Base-by-base conservation (phyloP, 257 asterid genomes). In the Plantago major region DNA sequence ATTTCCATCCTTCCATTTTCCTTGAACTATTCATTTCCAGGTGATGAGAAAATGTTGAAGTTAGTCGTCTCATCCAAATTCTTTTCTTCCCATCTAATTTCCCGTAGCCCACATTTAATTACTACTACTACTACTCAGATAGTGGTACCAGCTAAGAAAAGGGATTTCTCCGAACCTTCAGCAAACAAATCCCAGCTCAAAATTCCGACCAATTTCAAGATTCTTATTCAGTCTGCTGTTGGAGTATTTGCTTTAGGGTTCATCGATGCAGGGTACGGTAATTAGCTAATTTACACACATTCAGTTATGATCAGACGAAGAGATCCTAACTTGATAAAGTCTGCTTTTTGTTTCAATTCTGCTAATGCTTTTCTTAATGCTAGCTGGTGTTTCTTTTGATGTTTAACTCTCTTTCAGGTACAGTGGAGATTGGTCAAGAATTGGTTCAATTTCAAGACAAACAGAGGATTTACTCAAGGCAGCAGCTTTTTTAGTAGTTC, bases 201-300 rank as follows among this genome's bases (percentile, higher is more conserved):
- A 33, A 33, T 75, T 44, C 42, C 79, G 22, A 46, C 22, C 30
- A 75, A 16, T 49, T n/a, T 2, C 9, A 85, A 46, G 49, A 43
- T 80, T 75, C 67, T 82, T 53, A 55, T 78, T 65, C 90, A 80
- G 75, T 33, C 40, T 33, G 85, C 76, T 6, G n/a, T 69, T 50
- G 95, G 84, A 70, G 66, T 84, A 4, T 74, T 84, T 71, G 81
- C 95, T 14, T 44, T 86, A 53, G 94, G 97, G 51, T 89, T 84
- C 80, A 71, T 86, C 40, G 97, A 86, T 78, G 97, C 97, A 9
- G 97, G 97, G 97, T 86, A 9, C 95, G 97, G 97, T 86, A 84
- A 60, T 13, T 63, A 58, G 55, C 71, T 77, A 76, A 55, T 6
- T 55, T 22, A 22, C 26, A 22, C 2, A 22, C 26, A 22, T 22